Conservation (phyloP, 2,329 filamentous ascomycete genomes). For the Calonectria leucothoes region DNA sequence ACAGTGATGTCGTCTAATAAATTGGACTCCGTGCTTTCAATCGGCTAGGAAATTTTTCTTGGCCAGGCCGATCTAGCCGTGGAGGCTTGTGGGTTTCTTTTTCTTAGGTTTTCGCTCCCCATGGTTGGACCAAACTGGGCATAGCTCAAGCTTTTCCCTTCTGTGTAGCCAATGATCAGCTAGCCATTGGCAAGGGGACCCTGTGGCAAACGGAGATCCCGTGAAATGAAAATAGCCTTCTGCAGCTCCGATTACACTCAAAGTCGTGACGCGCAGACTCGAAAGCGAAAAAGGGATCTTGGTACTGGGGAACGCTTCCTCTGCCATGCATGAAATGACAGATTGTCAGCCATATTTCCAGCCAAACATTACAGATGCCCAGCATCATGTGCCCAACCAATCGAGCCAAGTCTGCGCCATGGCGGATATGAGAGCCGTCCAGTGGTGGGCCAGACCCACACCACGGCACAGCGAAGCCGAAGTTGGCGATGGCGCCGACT, state of each 20-base stretch:
- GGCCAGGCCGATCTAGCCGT: neutral
- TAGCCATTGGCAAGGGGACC: neutral
- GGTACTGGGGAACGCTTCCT: neutral
- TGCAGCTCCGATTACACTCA: neutral
- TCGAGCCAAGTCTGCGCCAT: neutral
- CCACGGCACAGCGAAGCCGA: neutral
- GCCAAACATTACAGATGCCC: neutral
- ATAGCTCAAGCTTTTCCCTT: neutral
- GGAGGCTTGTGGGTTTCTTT: neutral
- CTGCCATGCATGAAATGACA: neutral
- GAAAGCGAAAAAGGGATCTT: neutral
- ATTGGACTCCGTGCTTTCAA: neutral
- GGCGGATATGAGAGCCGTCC: neutral
- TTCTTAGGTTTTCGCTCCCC: neutral
- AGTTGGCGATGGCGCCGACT: neutral
- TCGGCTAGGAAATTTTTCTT: neutral
- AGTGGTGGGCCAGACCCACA: neutral
- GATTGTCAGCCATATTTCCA: neutral
- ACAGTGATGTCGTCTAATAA: neutral
- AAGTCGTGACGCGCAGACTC: neutral
- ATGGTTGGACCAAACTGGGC: neutral
- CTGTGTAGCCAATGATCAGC: neutral
- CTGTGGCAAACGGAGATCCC: neutral
- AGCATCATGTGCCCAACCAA: neutral
- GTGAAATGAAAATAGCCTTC: neutral